phyloP scores from a whole-genome alignment of 164 flowering plant genomes.

The Magnolia kwangsiensis region DNA sequence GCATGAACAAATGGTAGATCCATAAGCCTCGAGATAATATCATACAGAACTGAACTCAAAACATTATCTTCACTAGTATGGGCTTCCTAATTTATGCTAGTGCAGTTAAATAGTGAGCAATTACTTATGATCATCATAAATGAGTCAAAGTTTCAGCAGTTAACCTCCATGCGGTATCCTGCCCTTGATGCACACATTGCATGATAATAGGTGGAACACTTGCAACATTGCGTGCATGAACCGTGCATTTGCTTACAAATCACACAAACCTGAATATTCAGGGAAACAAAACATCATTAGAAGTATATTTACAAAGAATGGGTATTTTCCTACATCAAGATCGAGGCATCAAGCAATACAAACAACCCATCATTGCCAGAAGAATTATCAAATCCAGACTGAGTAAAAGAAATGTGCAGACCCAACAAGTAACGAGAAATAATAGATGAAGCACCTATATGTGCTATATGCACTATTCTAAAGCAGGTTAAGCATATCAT shows the following conservation, averaged over 20 bases:
- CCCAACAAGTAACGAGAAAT: background rate
- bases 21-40: background rate
- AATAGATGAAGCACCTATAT: background rate
- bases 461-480: background rate
- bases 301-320: background rate
- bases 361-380: background rate
- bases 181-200: conserved; percentile 99
- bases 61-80: background rate
- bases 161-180: conserved; percentile 94
- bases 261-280: conserved; percentile 64
- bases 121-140: background rate
- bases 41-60: background rate
- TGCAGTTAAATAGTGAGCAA: background rate
- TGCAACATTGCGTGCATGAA: conserved; percentile 92
- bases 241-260: conserved; percentile 97
- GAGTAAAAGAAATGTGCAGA: background rate
- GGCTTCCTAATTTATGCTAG: background rate
- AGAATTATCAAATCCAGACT: background rate
- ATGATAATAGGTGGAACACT: conserved; percentile 90
- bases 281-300: background rate
- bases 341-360: background rate
- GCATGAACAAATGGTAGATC: background rate
- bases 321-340: background rate
- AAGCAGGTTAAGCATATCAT: background rate
- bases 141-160: conserved; percentile 6